A percentile compares a stretch with the other conserved stretches of the same genome.
These are phyloP conservation scores for Leucocoprinus birnbaumii DNA, from an alignment of 768 basidiomycete genomes.

Conservation along the genomic window DNA sequence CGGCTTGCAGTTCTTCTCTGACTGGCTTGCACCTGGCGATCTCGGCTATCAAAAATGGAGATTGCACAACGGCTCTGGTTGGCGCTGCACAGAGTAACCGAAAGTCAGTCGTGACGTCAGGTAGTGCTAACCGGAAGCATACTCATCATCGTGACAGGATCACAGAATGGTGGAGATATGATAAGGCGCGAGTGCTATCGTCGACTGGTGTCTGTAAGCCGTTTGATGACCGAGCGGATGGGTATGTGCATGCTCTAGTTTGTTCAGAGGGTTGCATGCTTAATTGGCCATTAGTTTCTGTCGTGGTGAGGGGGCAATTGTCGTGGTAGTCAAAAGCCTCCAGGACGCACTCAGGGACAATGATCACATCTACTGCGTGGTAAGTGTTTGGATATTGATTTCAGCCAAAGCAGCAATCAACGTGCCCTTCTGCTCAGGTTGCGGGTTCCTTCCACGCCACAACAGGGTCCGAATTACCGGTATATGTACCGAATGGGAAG, in stretches of 20 bases:
- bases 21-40: constrained; percentile 47
- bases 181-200: constrained; percentile 33
- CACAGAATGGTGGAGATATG: constrained; percentile 33
- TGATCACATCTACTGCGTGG: constrained; percentile 39
- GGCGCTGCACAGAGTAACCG: constrained; percentile 41
- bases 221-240: constrained; percentile 40
- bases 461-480: constrained; percentile 32
- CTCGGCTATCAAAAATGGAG: constrained; percentile 38
- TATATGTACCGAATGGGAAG: constrained; percentile 33
- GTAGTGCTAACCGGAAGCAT: background rate
- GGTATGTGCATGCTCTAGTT: constrained; percentile 24
- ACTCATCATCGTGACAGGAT: constrained; percentile 20
- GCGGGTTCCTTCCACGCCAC: constrained; percentile 36
- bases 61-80: constrained; percentile 46
- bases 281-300: constrained; percentile 27
- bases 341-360: constrained; percentile 33
- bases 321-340: constrained; percentile 37
- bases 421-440: constrained; percentile 23
- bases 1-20: constrained; percentile 47
- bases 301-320: constrained; percentile 34
- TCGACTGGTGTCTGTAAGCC: constrained; percentile 41
- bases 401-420: no score
- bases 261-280: background rate
- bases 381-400: constrained; percentile 15
- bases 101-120: constrained; percentile 22